Conservation (phyloP, 2,329 filamentous ascomycete genomes). For the Trichoderma guizhouense region DNA sequence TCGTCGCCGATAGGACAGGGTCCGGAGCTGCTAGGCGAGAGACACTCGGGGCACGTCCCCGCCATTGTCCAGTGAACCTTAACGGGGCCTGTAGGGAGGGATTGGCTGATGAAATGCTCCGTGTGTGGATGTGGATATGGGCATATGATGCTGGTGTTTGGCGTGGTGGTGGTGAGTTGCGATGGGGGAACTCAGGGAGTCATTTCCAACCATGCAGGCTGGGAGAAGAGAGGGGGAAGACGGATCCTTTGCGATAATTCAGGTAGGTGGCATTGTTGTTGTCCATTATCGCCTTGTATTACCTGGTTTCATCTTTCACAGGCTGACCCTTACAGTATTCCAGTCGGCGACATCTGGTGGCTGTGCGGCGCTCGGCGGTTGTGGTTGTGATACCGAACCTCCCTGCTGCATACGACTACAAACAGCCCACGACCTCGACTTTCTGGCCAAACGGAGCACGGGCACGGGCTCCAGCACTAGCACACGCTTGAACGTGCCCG, state of each 20-base stretch:
- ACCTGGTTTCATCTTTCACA: neutral
- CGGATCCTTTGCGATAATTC: neutral
- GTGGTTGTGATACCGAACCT: neutral
- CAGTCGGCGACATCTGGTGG: neutral
- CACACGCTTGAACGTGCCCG: neutral
- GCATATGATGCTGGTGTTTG: neutral
- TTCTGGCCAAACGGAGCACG: neutral
- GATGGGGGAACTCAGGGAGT: neutral
- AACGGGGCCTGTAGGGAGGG: neutral
- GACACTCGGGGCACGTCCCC: neutral
- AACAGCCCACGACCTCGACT: neutral
- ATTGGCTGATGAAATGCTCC: neutral
- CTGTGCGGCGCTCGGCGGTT: neutral
- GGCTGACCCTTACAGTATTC: neutral
- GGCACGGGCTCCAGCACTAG: neutral
- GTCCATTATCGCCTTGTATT: neutral
- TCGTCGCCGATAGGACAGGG: constrained; percentile 12
- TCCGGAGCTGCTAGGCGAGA: neutral
- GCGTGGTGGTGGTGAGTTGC: neutral
- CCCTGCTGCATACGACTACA: neutral
- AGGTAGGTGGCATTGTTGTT: neutral
- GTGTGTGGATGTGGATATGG: neutral
- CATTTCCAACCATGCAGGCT: neutral
- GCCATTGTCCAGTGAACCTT: neutral
- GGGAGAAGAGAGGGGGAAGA: neutral